Percentiles rank a stretch among this genome's conserved stretches.
Evolutionary conservation across 768 basidiomycete species (phyloP).

Genomic region (Hygrocybe punicea): DNA sequence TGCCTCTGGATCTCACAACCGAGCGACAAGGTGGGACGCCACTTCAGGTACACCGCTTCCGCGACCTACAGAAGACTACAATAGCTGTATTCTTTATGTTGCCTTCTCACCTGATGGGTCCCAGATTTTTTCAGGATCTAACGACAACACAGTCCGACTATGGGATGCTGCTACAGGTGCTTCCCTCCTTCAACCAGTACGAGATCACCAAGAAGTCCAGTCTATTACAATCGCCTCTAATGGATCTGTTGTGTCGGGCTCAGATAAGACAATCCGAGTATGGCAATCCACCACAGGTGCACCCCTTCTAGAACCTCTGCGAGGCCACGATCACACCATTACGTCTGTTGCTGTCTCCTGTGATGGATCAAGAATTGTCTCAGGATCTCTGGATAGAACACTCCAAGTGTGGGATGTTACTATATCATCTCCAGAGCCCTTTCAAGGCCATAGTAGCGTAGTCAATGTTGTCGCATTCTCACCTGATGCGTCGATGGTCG

Average conservation of each 20-base stretch:
- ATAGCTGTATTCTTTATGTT: conserved; percentile 21
- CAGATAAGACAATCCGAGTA: background rate
- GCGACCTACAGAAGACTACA: background rate
- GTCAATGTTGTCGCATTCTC: background rate
- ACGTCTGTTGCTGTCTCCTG: background rate
- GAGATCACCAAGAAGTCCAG: background rate
- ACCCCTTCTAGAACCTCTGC: background rate
- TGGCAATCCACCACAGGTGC: background rate
- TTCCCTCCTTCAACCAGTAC: background rate
- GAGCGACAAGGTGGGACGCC: conserved; percentile 16
- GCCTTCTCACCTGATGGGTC: conserved; percentile 51
- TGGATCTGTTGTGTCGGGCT: background rate
- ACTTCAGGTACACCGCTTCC: background rate
- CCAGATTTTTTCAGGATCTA: conserved; percentile 47
- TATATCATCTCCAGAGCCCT: background rate
- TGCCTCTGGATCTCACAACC: conserved; percentile 17
- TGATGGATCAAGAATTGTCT: background rate
- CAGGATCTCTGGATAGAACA: background rate
- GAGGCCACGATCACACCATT: background rate
- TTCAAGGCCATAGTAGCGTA: background rate
- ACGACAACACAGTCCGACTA: conserved; percentile 49
- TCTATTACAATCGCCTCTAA: background rate
- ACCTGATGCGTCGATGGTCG: conserved; percentile 1
- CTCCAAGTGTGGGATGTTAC: background rate
- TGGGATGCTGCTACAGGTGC: conserved; percentile 4